A percentile compares a stretch with the other conserved stretches of the same genome.
These are phyloP conservation scores for Xylaria castorea DNA, from an alignment of 495 filamentous ascomycete species.

Conservation along the genomic window DNA sequence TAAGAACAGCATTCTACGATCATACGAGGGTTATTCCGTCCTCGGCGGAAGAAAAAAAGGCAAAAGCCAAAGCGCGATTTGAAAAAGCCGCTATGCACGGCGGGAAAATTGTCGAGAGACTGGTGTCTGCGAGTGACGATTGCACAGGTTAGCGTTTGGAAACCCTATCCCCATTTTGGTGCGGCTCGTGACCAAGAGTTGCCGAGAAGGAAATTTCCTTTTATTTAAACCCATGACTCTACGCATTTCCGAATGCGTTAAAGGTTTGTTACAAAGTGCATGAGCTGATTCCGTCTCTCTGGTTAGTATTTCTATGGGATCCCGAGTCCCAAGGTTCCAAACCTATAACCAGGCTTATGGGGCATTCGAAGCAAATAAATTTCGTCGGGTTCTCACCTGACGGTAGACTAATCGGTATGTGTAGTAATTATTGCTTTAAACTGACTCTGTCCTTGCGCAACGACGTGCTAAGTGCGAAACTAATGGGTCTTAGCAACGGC, in stretches of 20 bases:
- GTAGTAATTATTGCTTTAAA: background rate
- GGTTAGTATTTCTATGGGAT: conserved; percentile 87
- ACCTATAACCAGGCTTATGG: conserved; percentile 83
- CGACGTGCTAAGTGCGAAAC: background rate
- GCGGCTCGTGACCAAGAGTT: background rate
- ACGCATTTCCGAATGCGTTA: background rate
- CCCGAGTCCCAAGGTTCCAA: conserved; percentile 76
- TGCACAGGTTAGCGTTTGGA: conserved; percentile 61
- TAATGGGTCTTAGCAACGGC: conserved; percentile 64
- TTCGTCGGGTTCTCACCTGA: conserved; percentile 94
- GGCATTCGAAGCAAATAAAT: conserved; percentile 96
- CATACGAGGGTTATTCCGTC: conserved; percentile 72
- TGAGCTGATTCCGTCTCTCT: conserved; percentile 2
- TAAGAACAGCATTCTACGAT: conserved; percentile 87
- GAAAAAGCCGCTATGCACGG: conserved; percentile 83
- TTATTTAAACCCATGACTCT: no score
- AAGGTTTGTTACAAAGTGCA: background rate
- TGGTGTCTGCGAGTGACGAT: conserved; percentile 92
- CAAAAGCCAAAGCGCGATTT: conserved; percentile 83
- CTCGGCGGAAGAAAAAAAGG: conserved; percentile 71
- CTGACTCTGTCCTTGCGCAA: no score
- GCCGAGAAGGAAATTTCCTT: background rate
- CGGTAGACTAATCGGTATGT: conserved; percentile 69
- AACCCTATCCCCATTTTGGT: background rate
- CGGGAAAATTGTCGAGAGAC: conserved; percentile 79